These are phyloP conservation scores for Jaltomata sinuosa DNA, from an alignment of 257 asterid species.

Conservation along the genomic window DNA sequence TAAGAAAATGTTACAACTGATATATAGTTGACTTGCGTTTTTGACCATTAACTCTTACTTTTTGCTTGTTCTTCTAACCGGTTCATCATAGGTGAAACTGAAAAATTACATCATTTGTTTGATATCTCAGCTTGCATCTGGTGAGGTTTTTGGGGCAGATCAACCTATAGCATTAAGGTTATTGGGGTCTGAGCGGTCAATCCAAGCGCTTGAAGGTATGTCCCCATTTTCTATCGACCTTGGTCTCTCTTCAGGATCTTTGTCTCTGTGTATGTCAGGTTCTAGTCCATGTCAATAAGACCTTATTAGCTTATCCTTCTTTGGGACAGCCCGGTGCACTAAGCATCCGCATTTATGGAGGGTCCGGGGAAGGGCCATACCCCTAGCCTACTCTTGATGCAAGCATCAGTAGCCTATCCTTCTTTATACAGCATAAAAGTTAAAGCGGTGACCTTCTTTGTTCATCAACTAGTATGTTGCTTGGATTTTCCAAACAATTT, in stretches of 20 bases:
- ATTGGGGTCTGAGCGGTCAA: conserved; percentile 86
- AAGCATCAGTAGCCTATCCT: too few species aligned
- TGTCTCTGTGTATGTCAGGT: neutral
- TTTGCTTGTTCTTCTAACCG: neutral
- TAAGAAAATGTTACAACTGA: too few species aligned
- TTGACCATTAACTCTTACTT: neutral
- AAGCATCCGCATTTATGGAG: too few species aligned
- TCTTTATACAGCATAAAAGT: too few species aligned
- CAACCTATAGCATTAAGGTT: conserved; percentile 85
- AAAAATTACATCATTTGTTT: neutral
- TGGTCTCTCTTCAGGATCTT: neutral
- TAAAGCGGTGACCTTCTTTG: neutral
- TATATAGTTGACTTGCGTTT: too few species aligned
- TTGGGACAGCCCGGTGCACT: too few species aligned
- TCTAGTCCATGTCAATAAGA: neutral
- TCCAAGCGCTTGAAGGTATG: conserved; percentile 94
- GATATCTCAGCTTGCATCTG: conserved; percentile 62
- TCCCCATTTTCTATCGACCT: neutral
- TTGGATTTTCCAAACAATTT: neutral
- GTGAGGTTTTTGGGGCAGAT: conserved; percentile 86
- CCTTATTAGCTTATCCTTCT: neutral
- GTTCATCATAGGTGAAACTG: neutral
- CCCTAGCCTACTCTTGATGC: too few species aligned
- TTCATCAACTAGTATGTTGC: neutral
- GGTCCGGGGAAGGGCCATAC: too few species aligned